Evolutionary conservation across 2,329 filamentous ascomycete genomes (phyloP).

Genomic region (Xylariaceae sp.): DNA sequence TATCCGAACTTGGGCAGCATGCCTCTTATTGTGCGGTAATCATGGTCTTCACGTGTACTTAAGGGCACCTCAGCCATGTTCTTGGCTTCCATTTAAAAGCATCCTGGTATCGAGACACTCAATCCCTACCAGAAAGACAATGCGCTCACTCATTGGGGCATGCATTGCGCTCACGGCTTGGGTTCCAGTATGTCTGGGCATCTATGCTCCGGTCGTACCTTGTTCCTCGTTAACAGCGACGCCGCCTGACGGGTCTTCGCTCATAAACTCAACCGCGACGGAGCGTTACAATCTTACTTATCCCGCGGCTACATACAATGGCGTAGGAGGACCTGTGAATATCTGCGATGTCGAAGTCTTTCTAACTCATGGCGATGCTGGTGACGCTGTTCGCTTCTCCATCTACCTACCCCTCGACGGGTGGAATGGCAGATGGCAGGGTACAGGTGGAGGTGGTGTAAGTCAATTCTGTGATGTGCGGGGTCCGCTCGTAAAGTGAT

Average conservation of each 20-base stretch:
- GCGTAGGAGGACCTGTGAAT: conserved; percentile 14
- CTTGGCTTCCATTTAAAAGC: no score
- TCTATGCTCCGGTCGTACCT: background rate
- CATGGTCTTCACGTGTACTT: no score
- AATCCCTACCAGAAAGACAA: no score
- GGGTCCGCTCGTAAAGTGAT: background rate
- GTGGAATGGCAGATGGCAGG: conserved; percentile 28
- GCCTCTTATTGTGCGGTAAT: no score
- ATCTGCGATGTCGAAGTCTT: conserved; percentile 24
- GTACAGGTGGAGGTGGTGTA: conserved; percentile 24
- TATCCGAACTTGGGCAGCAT: no score
- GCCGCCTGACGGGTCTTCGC: conserved; percentile 16
- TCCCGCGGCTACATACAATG: conserved; percentile 16
- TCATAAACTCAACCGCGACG: conserved; percentile 21
- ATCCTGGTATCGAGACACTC: no score
- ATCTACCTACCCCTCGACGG: conserved; percentile 21
- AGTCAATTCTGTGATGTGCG: background rate
- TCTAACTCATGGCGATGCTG: conserved; percentile 23
- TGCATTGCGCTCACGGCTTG: no score
- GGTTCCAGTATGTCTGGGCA: no score
- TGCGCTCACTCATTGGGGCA: no score
- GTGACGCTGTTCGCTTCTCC: conserved; percentile 20
- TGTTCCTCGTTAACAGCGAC: conserved; percentile 19
- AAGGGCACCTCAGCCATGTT: no score
- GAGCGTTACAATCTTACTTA: conserved; percentile 22